Evolutionary conservation across 371 early-diverging fungal species (phyloP).

Genomic region (Syncephalis plumigaleata): DNA sequence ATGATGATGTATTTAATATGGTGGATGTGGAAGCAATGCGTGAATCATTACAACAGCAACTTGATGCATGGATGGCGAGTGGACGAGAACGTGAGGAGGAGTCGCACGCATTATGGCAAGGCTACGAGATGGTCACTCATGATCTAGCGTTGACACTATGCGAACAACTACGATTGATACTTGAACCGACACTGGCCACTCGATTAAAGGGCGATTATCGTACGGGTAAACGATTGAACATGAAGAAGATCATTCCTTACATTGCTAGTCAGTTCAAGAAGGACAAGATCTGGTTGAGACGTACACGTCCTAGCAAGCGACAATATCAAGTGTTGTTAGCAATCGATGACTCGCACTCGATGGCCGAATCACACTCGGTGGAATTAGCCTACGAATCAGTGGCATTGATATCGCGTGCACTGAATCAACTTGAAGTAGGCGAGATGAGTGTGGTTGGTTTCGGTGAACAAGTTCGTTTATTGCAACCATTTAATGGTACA

Average conservation of each 20-base stretch:
- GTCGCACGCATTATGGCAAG: conserved; percentile 73
- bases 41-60: too few relatives aligned
- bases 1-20: too few relatives aligned
- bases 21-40: too few relatives aligned
- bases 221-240: conserved; percentile 98
- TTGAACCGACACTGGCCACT: conserved; percentile 93
- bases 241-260: conserved; percentile 98
- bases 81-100: conserved; percentile 31
- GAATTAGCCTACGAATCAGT: conserved; percentile 88
- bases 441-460: conserved; percentile 79
- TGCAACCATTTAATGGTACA: conserved; percentile 85
- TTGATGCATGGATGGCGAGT: conserved; percentile 20
- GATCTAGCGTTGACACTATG: conserved; percentile 79
- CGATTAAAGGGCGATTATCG: conserved; percentile 98
- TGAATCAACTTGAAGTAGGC: conserved; percentile 88
- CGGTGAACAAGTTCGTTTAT: conserved; percentile 67
- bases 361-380: conserved; percentile 77
- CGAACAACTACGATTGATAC: conserved; percentile 89
- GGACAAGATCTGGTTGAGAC: conserved; percentile 99
- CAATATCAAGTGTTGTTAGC: conserved; percentile 97
- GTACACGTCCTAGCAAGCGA: conserved; percentile 94
- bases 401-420: conserved; percentile 77
- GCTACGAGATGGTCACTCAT: conserved; percentile 72
- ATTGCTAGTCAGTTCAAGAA: conserved; percentile 98
- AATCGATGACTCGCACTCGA: conserved; percentile 97